A percentile compares a stretch with the other conserved stretches of the same genome.
Evolutionary conservation across 768 basidiomycete genomes (phyloP).

Genomic region (Atractiella rhizophila): DNA sequence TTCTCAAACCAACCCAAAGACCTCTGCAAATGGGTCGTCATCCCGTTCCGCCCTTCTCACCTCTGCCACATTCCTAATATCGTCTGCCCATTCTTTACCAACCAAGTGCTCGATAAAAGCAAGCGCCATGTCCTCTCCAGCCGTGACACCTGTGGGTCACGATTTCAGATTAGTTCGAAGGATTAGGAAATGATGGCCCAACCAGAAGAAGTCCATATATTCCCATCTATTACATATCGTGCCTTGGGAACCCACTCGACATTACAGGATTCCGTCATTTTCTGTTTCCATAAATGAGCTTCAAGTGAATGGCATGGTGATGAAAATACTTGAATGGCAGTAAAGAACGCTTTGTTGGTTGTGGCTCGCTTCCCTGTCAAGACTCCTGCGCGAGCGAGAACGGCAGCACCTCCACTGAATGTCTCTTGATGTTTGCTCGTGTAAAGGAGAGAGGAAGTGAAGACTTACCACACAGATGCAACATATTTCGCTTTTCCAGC

Average conservation of each 20-base stretch:
- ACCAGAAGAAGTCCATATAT: slow-evolving; percentile 8
- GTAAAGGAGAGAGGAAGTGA: too few species aligned
- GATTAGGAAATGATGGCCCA: too few species aligned
- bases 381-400: slow-evolving; percentile 8
- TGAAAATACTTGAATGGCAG: slow-evolving; percentile 5
- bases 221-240: slow-evolving; percentile 10
- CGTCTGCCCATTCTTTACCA: slow-evolving; percentile 6
- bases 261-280: too few species aligned
- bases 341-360: slow-evolving; percentile 4
- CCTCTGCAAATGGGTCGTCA: slow-evolving; percentile 10
- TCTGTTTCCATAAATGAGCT: too few species aligned
- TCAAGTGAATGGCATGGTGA: too few species aligned
- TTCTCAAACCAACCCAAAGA: too few species aligned
- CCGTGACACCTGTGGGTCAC: too few species aligned
- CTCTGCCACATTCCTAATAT: slow-evolving; percentile 1
- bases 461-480: too few species aligned
- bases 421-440: too few species aligned
- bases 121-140: slow-evolving; percentile 9
- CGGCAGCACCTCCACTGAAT: slow-evolving; percentile 6
- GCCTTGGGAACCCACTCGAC: slow-evolving; percentile 9
- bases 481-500: too few species aligned
- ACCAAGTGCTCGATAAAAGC: slow-evolving; percentile 3
- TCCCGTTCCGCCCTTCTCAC: slow-evolving; percentile 1
- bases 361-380: slow-evolving; percentile 9
- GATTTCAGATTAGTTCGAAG: too few species aligned